Evolutionary conservation across 2,329 filamentous ascomycete genomes (phyloP).

Genomic region (Trichoderma sp.): DNA sequence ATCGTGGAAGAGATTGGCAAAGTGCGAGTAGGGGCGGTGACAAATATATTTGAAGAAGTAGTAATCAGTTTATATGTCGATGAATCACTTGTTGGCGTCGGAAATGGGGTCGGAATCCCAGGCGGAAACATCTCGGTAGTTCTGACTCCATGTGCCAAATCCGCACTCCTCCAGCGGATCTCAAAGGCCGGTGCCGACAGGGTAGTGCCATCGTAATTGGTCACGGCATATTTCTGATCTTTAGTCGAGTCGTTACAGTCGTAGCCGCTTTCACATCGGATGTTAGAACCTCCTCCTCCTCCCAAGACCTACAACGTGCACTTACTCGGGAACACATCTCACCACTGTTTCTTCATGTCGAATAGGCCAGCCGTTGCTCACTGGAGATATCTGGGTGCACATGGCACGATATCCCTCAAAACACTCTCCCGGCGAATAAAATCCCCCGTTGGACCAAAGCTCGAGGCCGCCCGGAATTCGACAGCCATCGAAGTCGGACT

Average conservation of each 20-base stretch:
- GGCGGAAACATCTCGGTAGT: not conserved
- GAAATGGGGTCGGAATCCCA: not conserved
- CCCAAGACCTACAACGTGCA: not conserved
- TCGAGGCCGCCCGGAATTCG: conserved; percentile 26
- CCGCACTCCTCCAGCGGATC: conserved; percentile 30
- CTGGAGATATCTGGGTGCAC: conserved; percentile 27
- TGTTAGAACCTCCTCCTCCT: not conserved
- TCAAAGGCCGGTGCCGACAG: conserved; percentile 33
- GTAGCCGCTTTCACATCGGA: conserved; percentile 21
- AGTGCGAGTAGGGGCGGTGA: not conserved
- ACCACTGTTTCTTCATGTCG: conserved; percentile 29
- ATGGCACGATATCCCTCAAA: conserved; percentile 29
- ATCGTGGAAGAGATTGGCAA: not conserved
- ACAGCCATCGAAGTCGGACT: conserved; percentile 26
- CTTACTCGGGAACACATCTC: conserved; percentile 30
- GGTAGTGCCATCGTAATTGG: conserved; percentile 24
- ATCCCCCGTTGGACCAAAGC: conserved; percentile 29
- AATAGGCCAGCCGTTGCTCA: conserved; percentile 25
- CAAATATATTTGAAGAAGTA: not conserved
- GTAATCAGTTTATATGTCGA: not conserved
- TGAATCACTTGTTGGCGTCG: not conserved
- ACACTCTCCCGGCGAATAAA: conserved; percentile 34
- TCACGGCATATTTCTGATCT: conserved; percentile 27
- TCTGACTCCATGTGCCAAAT: conserved; percentile 18
- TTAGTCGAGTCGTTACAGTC: conserved; percentile 25